Evolutionary conservation across 768 basidiomycete genomes (phyloP), one percentile per base, ranked within the genome.

Genomic region (Brasilioporus rufonigricans): DNA sequence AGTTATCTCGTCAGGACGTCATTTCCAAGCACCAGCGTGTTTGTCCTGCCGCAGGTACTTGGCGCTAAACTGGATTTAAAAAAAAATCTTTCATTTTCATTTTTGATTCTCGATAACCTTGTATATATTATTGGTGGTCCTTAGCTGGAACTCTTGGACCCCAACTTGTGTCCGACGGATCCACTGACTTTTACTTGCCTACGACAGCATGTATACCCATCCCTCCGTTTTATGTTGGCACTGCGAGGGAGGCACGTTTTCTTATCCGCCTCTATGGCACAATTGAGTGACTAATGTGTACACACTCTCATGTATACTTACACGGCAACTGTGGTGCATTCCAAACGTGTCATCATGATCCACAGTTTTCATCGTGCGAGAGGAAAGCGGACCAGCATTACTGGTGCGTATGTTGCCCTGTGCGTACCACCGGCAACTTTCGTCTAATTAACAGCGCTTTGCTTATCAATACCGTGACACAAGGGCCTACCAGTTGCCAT

Each of bases 11-110:
- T 24, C 59, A 58, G 27, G 65, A 67, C 35, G 65, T 67, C 23
- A 61, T 67, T 51, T 59, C 61, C 50, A 67, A 67, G 33, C 65
- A 67, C 26, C 64, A 55, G 27, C 66, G 64, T 12, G 53, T 64
- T 24, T 67, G 65, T 33, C 66, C 64, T 27, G 64, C 56, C 13
- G 61, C 64, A 33, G 40, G 50, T 33, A 46, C 47, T 41, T 44
- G 55, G 59, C 48, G 55, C 40, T 61, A 40, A 63, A 51, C 27
- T 33, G 32, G 23, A 2, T 35, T 32, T 9, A 29, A 4, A 5
- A 9, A 29, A 5, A 9, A 5, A 29, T 3, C 27, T 14, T 35
- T 40, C n/a, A n/a, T n/a, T n/a, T n/a, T n/a, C n/a, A n/a, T 40
- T 45, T 55, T 44, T 24, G 14, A 59, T 27, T 49, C 35, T 57